Conservation (phyloP, 192 early-diverging fungal genomes). For the Entophlyctis luteolus region DNA sequence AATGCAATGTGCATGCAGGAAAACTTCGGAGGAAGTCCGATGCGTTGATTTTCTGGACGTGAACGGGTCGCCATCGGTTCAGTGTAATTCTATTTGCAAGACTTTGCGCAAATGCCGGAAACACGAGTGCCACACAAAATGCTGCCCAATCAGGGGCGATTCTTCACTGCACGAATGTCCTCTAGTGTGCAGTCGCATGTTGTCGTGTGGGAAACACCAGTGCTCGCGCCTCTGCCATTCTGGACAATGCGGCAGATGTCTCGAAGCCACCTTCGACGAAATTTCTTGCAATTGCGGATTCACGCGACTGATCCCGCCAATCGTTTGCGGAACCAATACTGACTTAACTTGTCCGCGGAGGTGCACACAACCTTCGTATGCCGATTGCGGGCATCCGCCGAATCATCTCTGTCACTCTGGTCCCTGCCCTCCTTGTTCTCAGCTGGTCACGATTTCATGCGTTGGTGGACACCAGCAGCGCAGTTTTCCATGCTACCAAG, state of each 20-base stretch:
- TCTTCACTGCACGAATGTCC: conserved; percentile 5
- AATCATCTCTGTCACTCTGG: conserved; percentile 8
- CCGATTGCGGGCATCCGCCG: neutral
- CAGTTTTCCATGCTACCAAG: conserved; percentile 5
- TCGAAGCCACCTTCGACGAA: conserved; percentile 21
- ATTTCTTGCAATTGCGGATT: conserved; percentile 19
- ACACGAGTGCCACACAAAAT: conserved; percentile 6
- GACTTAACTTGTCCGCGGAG: neutral
- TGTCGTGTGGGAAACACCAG: conserved; percentile 4
- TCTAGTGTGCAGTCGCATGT: neutral
- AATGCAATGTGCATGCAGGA: neutral
- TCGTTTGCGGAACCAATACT: conserved; percentile 4
- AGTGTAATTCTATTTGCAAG: conserved; percentile 20
- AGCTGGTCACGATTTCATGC: neutral
- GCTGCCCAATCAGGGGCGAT: conserved; percentile 15
- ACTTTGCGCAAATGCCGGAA: conserved; percentile 11
- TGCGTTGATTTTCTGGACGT: neutral
- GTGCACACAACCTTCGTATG: neutral
- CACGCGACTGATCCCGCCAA: conserved; percentile 18
- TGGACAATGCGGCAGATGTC: conserved; percentile 10
- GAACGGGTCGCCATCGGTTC: neutral
- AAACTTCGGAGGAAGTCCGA: neutral
- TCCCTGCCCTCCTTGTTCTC: conserved; percentile 5
- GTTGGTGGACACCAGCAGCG: conserved; percentile 1
- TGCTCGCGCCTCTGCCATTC: conserved; percentile 5